These are phyloP conservation scores for Fusarium pseudocircinatum DNA, from an alignment of 2,329 filamentous ascomycete genomes.

Conservation along the genomic window DNA sequence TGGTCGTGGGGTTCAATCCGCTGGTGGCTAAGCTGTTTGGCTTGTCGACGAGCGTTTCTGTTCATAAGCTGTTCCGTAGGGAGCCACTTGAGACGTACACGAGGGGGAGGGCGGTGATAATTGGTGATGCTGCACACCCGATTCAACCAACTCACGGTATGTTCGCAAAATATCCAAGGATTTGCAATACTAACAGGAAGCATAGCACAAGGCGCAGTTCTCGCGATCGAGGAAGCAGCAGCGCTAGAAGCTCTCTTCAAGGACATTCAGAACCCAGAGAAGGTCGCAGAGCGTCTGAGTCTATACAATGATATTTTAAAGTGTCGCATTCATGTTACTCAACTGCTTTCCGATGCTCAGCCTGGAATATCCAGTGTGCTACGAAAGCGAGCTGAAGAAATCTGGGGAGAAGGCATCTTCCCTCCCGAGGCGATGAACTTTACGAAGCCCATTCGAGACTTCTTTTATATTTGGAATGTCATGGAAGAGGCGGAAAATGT, in stretches of 20 bases:
- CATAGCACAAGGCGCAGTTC: neutral
- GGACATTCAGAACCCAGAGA: fast-evolving
- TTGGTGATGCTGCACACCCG: neutral
- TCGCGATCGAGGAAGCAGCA: neutral
- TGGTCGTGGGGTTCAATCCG: neutral
- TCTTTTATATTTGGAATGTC: neutral
- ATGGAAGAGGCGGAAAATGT: neutral
- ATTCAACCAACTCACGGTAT: neutral
- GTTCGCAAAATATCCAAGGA: too few species aligned
- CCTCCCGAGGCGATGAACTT: neutral
- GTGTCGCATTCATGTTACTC: neutral
- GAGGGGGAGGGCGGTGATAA: fast-evolving
- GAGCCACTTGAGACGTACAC: neutral
- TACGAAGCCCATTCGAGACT: neutral
- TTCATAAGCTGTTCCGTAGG: neutral
- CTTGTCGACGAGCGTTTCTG: neutral
- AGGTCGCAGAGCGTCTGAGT: fast-evolving
- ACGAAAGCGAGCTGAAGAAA: neutral
- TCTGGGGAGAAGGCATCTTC: neutral
- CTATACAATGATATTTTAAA: neutral
- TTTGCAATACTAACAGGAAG: fast-evolving
- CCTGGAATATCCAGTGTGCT: neutral
- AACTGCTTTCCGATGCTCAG: neutral
- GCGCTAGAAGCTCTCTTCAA: neutral
- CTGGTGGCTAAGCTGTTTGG: neutral